These are phyloP conservation scores for Mycena metata DNA, from an alignment of 768 basidiomycete genomes.

Conservation along the genomic window DNA sequence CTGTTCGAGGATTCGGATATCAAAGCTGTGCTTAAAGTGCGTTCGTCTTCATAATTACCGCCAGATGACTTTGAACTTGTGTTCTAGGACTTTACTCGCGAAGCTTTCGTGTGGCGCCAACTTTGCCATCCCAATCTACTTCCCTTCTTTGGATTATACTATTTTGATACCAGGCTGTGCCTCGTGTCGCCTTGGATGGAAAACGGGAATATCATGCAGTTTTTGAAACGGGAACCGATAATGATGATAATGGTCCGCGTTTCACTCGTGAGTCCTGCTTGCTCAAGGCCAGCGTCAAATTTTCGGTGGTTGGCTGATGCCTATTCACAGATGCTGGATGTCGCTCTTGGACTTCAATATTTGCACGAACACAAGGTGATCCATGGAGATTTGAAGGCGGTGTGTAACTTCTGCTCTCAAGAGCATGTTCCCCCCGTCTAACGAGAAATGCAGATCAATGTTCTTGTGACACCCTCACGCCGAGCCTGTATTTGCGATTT, in stretches of 20 bases:
- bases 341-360: conserved; percentile 38
- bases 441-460: conserved; percentile 54
- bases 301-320: background rate
- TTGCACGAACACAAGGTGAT: conserved; percentile 36
- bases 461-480: conserved; percentile 56
- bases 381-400: conserved; percentile 43
- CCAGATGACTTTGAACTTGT: no score
- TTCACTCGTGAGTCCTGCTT: conserved; percentile 16
- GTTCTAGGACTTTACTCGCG: conserved; percentile 28
- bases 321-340: conserved; percentile 38
- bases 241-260: background rate
- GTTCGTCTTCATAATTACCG: background rate
- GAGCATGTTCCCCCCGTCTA: background rate
- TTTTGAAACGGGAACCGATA: conserved; percentile 20
- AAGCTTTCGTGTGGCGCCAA: conserved; percentile 39
- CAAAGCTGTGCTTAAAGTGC: conserved; percentile 3
- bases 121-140: conserved; percentile 40
- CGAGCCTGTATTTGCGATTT: conserved; percentile 66
- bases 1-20: background rate
- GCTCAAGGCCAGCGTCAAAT: no score
- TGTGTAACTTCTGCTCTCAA: background rate
- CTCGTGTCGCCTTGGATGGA: conserved; percentile 49
- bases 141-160: conserved; percentile 38
- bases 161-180: conserved; percentile 27
- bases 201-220: conserved; percentile 42